These are phyloP conservation scores for Podospora tetraspora DNA, from an alignment of 495 filamentous ascomycete genomes.

Conservation along the genomic window DNA sequence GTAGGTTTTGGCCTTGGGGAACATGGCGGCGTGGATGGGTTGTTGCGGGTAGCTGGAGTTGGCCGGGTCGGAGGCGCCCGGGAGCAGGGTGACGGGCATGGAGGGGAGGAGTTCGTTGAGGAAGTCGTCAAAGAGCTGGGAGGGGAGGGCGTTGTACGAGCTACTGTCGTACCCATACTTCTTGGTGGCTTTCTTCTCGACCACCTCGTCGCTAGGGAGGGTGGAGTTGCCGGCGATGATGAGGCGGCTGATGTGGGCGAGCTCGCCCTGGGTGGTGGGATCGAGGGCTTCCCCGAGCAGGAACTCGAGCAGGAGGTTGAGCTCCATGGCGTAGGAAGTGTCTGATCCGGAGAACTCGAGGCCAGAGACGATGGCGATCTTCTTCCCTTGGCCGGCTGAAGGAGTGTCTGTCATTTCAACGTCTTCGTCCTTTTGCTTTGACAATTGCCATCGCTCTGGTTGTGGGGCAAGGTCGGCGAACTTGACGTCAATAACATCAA, in stretches of 20 bases:
- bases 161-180: conserved; percentile 94
- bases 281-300: conserved; percentile 76
- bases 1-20: conserved; percentile 67
- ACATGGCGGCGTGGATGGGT: conserved; percentile 76
- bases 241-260: conserved; percentile 71
- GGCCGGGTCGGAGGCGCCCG: conserved; percentile 70
- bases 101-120: conserved; percentile 72
- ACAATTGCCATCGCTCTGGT: conserved; percentile 66
- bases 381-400: conserved; percentile 39
- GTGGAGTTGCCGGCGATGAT: conserved; percentile 92
- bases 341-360: conserved; percentile 72
- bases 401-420: conserved; percentile 41
- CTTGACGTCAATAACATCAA: conserved; percentile 85
- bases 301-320: conserved; percentile 79
- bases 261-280: conserved; percentile 47
- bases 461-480: conserved; percentile 81
- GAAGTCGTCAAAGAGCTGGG: conserved; percentile 76
- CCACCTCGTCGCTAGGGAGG: conserved; percentile 34
- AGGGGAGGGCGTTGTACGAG: conserved; percentile 78
- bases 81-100: conserved; percentile 74
- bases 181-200: conserved; percentile 46
- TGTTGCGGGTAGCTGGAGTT: conserved; percentile 78
- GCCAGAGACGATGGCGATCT: conserved; percentile 86
- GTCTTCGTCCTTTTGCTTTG: conserved; percentile 37
- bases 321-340: conserved; percentile 59